These are phyloP conservation scores for Fragaria nilgerrensis DNA, from an alignment of 306 rosid genomes.

Conservation along the genomic window DNA sequence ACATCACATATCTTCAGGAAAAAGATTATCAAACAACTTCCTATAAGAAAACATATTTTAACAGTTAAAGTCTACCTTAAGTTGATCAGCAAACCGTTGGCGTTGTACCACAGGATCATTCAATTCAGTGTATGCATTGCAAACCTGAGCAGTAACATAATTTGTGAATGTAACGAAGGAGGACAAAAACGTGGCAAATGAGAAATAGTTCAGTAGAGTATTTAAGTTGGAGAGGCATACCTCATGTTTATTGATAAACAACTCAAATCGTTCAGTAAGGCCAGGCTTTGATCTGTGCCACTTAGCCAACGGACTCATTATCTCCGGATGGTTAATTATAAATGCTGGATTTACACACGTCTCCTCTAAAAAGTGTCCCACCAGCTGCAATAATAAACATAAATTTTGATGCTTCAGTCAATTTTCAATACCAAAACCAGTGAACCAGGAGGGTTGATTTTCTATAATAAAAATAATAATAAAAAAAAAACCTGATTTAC, in stretches of 20 bases:
- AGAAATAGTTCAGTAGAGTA: neutral
- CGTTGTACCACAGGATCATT: slow-evolving; percentile 94
- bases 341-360: slow-evolving; percentile 78
- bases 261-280: slow-evolving; percentile 87
- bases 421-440: neutral
- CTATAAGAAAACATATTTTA: neutral
- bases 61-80: slow-evolving; percentile 53
- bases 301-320: slow-evolving; percentile 96
- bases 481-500: slow-evolving; percentile 26
- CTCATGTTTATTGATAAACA: slow-evolving; percentile 82
- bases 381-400: slow-evolving; percentile 59
- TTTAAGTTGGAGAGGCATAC: slow-evolving; percentile 36
- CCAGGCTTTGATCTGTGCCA: slow-evolving; percentile 85
- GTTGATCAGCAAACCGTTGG: slow-evolving; percentile 84
- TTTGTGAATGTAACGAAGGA: slow-evolving; percentile 9
- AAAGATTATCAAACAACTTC: neutral
- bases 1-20: slow-evolving; percentile 15
- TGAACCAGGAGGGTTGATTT: neutral
- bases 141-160: slow-evolving; percentile 48
- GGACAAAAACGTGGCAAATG: neutral
- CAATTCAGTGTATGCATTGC: slow-evolving; percentile 92
- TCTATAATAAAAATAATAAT: neutral
- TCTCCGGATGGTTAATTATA: slow-evolving; percentile 85
- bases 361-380: slow-evolving; percentile 91
- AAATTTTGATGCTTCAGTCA: neutral